Base-by-base conservation (phyloP, 164 flowering plant genomes). In the Nymphaea colorata region DNA sequence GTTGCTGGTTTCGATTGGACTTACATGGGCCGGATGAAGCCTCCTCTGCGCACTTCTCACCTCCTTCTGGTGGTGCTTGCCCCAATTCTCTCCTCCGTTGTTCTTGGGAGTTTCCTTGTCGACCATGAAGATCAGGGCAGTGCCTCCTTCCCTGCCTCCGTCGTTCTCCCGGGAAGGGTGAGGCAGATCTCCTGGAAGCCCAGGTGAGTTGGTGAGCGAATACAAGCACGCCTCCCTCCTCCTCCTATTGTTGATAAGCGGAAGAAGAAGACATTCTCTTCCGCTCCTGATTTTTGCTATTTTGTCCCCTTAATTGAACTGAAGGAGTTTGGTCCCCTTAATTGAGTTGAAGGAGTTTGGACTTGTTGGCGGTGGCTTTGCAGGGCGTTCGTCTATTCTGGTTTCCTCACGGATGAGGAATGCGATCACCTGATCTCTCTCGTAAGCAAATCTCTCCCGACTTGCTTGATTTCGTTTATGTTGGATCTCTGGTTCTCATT, bases 361-460 rank as follows among this genome's bases (percentile, higher is more conserved):
- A 8, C 16, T n/a, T 47, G 55, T 7, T 47, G 55, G 12, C 12
- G 55, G 7, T 7, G 12, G 16, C 43, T 45, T 57, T 3, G 75
- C 84, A 95, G 99, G 73, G 99, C 98, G 60, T 95, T 90, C 76
- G 90, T 95, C 16, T 95, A 95, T 68, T 83, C 88, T 72, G 91
- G 94, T 11, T 89, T 95, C 64, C 83, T 95, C 5, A 84, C 94
- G 8, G 88, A 89, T 53, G 80, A 83, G 60, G 99, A 95, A 78
- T 92, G 99, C 77, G 88, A 95, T 76, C 99, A 95, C 74, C 76
- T 95, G 82, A 81, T 92, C 64, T 80, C 86, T 66, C 78, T 95
- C 11, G 99, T 94, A 69, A 86, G 96, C 10, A 55, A 8, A 8
- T 16, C 16, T 55, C 59, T 8, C 59, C 59, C 59, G 59, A 8